Evolutionary conservation across 2,329 filamentous ascomycete species (phyloP).

Genomic region (Monilinia polystroma): DNA sequence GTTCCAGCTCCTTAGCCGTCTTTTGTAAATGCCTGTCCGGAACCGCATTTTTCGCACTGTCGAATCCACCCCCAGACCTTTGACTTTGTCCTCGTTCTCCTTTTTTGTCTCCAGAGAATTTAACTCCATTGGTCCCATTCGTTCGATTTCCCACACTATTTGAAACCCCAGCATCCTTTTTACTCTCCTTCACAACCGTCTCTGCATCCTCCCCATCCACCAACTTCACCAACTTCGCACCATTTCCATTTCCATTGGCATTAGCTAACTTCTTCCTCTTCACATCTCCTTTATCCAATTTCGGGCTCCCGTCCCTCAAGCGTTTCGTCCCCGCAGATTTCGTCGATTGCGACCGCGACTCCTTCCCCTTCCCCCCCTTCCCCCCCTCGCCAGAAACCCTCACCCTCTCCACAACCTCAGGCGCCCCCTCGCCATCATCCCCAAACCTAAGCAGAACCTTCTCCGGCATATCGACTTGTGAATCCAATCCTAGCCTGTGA

Average conservation of each 20-base stretch:
- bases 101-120: not conserved
- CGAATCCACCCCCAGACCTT: constrained; percentile 7
- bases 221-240: not conserved
- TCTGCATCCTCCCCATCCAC: constrained; percentile 3
- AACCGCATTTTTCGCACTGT: constrained; percentile 7
- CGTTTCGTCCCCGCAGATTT: constrained; percentile 26
- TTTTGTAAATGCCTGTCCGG: constrained; percentile 28
- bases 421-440: constrained; percentile 33
- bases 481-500: no score
- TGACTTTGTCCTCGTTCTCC: constrained; percentile 13
- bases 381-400: not conserved
- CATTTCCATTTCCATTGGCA: constrained; percentile 35
- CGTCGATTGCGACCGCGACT: constrained; percentile 1
- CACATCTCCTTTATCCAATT: constrained; percentile 22
- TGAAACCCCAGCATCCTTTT: not conserved
- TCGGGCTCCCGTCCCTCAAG: constrained; percentile 31
- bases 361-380: not conserved
- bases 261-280: constrained; percentile 40
- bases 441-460: constrained; percentile 44
- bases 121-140: not conserved
- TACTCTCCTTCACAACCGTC: constrained; percentile 4
- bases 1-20: constrained; percentile 31
- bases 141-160: not conserved
- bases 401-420: not conserved
- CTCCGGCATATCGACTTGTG: constrained; percentile 43